Evolutionary conservation across 768 basidiomycete species (phyloP), one percentile per base, ranked within the genome.

Genomic region (Steccherinum ochraceum): DNA sequence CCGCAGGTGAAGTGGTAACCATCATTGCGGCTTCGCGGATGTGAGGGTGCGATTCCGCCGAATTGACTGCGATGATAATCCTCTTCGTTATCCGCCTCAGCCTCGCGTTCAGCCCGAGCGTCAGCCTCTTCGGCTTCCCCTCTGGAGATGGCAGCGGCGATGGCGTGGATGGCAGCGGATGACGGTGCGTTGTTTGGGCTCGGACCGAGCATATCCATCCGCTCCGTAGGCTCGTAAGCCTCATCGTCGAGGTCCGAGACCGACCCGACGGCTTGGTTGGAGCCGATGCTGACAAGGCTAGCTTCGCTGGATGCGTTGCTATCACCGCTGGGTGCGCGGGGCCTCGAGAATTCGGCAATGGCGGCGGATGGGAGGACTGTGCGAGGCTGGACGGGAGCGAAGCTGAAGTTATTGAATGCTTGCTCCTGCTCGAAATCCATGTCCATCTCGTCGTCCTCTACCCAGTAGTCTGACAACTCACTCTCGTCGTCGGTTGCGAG

Each of bases 361-460:
- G n/a, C 21, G 16, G 41, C 35, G 35, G 35, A 39, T 39, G n/a
- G 35, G 35, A 11, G 11, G 11, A 11, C 35, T 39, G 11, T 11
- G 35, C 11, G n/a, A 10, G 41, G 41, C 41, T 7, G 41, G 18
- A 18, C 19, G 16, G 41, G 41, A 23, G 21, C 41, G 41, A 10
- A 43, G 16, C 41, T 43, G 30, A 7, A 7, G 30, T 35, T 7
- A 35, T 64, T 61, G 30, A 52, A 46, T 16, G 52, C 45, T 3
- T n/a, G n/a, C n/a, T 52, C 50, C 13, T 27, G 24, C 12, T 52
- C 51, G n/a, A 48, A 46, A 41, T 47, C 52, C 35, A 44, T 50
- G 30, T 55, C 41, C 2, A 46, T 39, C 49, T 56, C 53, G 4
- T 54, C 52, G 20, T 57, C 55, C 23, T 60, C 60, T 5, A 57